Conservation (phyloP, 805 yeast species). For the Ogataea sp. region DNA sequence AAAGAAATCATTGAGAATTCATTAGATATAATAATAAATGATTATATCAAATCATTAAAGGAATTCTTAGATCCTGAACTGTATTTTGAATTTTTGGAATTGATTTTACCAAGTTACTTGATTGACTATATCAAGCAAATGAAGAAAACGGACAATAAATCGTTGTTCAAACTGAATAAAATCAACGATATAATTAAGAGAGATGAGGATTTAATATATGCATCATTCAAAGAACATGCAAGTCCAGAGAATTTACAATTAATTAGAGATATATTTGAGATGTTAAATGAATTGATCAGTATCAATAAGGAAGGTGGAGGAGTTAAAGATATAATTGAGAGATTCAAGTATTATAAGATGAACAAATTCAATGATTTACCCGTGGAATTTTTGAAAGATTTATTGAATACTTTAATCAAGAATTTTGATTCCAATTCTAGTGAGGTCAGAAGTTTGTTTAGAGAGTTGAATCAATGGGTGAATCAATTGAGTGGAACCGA, state of each 20-base stretch:
- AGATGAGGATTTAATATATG: conserved; percentile 52
- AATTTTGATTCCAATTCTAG: conserved; percentile 21
- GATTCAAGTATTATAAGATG: conserved; percentile 25
- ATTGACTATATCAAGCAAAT: conserved; percentile 25
- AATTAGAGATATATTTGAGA: conserved; percentile 42
- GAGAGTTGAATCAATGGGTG: conserved; percentile 16
- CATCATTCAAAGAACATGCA: conserved; percentile 39
- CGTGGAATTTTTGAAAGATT: conserved; percentile 54
- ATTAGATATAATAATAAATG: conserved; percentile 15
- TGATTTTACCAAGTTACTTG: conserved; percentile 32
- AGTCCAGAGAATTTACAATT: conserved; percentile 13
- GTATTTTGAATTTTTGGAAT: conserved; percentile 21
- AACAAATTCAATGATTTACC: conserved; percentile 72
- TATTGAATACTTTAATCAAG: conserved; percentile 46
- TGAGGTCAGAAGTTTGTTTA: too few species aligned
- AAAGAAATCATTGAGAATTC: conserved; percentile 16
- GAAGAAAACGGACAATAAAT: conserved; percentile 13
- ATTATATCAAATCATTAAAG: conserved; percentile 20
- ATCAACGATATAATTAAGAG: conserved; percentile 43
- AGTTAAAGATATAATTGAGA: conserved; percentile 37
- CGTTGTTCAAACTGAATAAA: conserved; percentile 19
- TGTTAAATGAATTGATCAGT: conserved; percentile 47
- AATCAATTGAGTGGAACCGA: too few species aligned
- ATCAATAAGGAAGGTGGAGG: too few species aligned
- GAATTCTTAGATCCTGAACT: conserved; percentile 22